phyloP scores from a whole-genome alignment of 1,284 basidiomycete species.

The Ganoderma leucocontextum region DNA sequence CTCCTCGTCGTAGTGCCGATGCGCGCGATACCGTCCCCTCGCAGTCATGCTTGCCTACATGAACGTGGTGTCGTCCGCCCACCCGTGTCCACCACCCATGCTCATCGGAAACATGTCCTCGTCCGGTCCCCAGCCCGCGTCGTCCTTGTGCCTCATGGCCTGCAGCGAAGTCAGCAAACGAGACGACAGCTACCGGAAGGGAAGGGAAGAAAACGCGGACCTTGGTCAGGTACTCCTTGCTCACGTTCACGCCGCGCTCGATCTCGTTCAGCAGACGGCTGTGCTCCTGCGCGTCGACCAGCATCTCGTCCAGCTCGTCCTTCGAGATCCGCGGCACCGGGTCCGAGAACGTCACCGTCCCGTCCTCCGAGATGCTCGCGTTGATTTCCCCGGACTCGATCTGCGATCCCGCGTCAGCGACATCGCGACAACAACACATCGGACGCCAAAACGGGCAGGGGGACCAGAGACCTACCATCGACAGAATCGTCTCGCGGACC shows the following conservation, averaged over 20 bases:
- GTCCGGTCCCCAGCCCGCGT: slow-evolving; percentile 37
- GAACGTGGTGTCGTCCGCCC: slow-evolving; percentile 31
- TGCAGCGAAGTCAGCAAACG: slow-evolving; percentile 15
- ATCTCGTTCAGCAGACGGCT: slow-evolving; percentile 56
- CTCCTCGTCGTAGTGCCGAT: not conserved
- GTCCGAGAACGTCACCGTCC: slow-evolving; percentile 78
- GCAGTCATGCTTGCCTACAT: not conserved
- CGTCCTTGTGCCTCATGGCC: slow-evolving; percentile 44
- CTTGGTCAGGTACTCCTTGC: slow-evolving; percentile 74
- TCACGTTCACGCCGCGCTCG: slow-evolving; percentile 66
- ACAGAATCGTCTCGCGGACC: slow-evolving; percentile 66
- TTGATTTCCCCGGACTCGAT: slow-evolving; percentile 74
- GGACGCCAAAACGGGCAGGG: not conserved
- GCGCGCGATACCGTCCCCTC: not conserved
- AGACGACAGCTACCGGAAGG: no score
- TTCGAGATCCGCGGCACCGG: slow-evolving; percentile 67
- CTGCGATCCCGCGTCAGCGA: slow-evolving; percentile 44
- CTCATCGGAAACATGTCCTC: slow-evolving; percentile 37
- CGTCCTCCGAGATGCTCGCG: slow-evolving; percentile 68
- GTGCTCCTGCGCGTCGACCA: slow-evolving; percentile 68
- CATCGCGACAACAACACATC: not conserved
- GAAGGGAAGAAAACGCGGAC: no score
- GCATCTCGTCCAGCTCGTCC: slow-evolving; percentile 68
- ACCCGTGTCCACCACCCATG: slow-evolving; percentile 24
- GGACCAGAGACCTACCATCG: slow-evolving; percentile 65